Base-by-base conservation (phyloP, 345 rosid species). In the Aegle marmelos region DNA sequence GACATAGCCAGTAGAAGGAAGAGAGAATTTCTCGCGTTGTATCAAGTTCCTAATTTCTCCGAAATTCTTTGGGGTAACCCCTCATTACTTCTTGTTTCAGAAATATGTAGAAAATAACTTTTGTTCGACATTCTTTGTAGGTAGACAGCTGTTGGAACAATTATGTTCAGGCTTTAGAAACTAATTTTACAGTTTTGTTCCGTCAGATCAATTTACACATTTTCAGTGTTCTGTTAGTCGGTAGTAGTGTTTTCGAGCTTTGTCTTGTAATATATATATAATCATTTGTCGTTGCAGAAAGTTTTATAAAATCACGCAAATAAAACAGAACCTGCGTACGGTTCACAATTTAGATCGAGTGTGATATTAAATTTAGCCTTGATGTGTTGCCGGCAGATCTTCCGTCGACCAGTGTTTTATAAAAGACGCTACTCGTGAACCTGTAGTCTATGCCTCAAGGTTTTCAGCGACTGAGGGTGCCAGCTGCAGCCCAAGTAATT, bases 61-160 rank as follows among this genome's bases (percentile, higher is more conserved):
- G 21, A 66, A 79, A 80, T 75, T 72, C 68, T 22, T 33, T 48
- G 59, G 87, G 86, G 87, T 82, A 81, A 83, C 67, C 41, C 81
- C 87, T 84, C 74, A 6, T 81, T 82, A 73, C 87, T 82, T 76
- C 71, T 31, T 31, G 56, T 60, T 62, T 77, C 53, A 45, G 76
- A 28, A 76, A 34, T 70, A 71, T 83, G 86, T 72, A 63, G 85
- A 74, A 77, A 77, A 76, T 34, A 72, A 70, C 60, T 30, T 45
- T 45, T 13, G 50, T 45, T 70, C 66, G 16, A 69, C 78, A 82
- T 84, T 82, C 82, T 80, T 88, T 84, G 80, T 77, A 76, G 77
- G 72, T 71, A 53, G 68, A 73, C 21, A 31, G 79, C 71, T n/a
- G 68, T 41, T 73, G 63, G 68, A 24, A 76, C 65, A 25, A 30